Evolutionary conservation across 306 rosid genomes (phyloP), one percentile per base, ranked within the genome.

Genomic region (Cucumis melo): DNA sequence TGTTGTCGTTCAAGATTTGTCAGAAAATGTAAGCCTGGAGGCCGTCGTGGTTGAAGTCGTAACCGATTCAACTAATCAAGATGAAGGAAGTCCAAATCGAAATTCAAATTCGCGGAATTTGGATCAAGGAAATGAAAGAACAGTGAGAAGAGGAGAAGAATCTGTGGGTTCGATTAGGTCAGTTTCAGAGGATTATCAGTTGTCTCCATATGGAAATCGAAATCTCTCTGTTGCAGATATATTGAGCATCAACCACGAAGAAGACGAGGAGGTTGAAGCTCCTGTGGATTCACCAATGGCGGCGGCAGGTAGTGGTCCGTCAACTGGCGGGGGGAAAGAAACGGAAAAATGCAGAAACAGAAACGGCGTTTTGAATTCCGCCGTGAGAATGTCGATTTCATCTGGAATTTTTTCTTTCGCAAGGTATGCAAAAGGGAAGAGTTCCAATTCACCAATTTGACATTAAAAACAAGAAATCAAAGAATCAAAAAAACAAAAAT

Each of bases 321-420:
- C 76, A 10, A 29, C 27, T 5, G 42, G 27, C 57, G 19, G 17
- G 42, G 60, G 17, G 5, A 72, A 72, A 75, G 77, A 75, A 36
- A 53, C 51, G 19, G 72, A 78, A 42, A 80, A 80, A 75, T 50
- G 19, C 20, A 53, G 63, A 32, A 55, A 81, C 8, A 59, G 72
- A 62, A 70, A 77, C 24, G 85, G 82, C 29, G 82, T 79, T 54
- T 48, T 80, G 21, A 76, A 67, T 78, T 54, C 77, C 84, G 79
- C 58, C 24, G 48, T 86, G 83, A 87, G 64, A 78, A 83, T 86
- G 78, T 85, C 87, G 3, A 80, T 65, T 76, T 81, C 86, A 42
- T 77, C 84, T 8, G 87, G 88, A 38, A 80, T 87, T 72, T 80
- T 86, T 44, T 76, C 74, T 77, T 63, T 85, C 65, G 15, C 86